Evolutionary conservation across 2,329 filamentous ascomycete genomes (phyloP).

Genomic region (Talaromyces verruculosus): DNA sequence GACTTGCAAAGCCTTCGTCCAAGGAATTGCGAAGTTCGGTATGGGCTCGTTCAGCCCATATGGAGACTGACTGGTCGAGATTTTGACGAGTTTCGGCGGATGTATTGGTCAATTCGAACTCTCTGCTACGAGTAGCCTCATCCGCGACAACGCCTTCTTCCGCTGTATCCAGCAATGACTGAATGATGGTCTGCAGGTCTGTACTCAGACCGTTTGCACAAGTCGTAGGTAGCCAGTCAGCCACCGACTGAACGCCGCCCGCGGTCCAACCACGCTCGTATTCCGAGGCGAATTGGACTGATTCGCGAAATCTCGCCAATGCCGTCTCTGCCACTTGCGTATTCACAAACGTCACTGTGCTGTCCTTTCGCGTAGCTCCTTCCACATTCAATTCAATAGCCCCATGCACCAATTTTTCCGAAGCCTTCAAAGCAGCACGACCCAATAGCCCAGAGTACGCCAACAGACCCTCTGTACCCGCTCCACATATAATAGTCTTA

Average conservation of each 20-base stretch:
- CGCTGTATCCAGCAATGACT: constrained; percentile 59
- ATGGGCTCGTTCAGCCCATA: constrained; percentile 79
- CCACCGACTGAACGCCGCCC: constrained; percentile 66
- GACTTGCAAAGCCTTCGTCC: constrained; percentile 72
- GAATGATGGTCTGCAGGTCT: constrained; percentile 65
- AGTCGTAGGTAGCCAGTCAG: constrained; percentile 60
- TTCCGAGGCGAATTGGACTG: constrained; percentile 65
- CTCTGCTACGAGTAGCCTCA: constrained; percentile 32
- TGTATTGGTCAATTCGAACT: constrained; percentile 37
- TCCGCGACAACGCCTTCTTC: constrained; percentile 34
- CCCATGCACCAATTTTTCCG: constrained; percentile 36
- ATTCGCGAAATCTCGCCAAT: constrained; percentile 66
- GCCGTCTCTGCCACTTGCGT: constrained; percentile 62
- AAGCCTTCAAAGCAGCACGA: constrained; percentile 33
- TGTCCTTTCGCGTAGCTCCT: constrained; percentile 36
- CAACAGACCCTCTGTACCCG: constrained; percentile 67
- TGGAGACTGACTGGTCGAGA: constrained; percentile 61
- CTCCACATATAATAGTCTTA: constrained; percentile 70
- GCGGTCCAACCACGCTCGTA: constrained; percentile 74
- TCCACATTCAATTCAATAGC: constrained; percentile 48
- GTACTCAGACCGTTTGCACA: constrained; percentile 56
- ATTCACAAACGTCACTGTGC: constrained; percentile 58
- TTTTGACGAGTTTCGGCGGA: constrained; percentile 46
- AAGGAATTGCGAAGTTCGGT: constrained; percentile 78
- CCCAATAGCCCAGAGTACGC: constrained; percentile 36